phyloP scores from a whole-genome alignment of 345 rosid genomes.

The Citrus australasica region DNA sequence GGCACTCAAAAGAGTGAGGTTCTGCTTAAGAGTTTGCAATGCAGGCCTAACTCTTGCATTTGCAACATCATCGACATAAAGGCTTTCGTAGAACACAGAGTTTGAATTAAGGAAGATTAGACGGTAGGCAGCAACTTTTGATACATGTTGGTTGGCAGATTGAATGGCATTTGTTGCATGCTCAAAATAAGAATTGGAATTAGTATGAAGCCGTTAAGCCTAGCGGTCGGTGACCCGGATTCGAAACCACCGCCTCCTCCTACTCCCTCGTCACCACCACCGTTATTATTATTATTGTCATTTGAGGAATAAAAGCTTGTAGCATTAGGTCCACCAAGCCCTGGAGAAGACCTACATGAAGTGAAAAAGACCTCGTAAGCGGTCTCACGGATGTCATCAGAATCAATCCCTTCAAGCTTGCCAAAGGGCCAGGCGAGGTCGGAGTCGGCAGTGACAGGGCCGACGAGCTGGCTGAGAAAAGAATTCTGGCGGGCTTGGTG shows the following conservation, averaged over 20 bases:
- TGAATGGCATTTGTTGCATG: constrained; percentile 47
- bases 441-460: constrained; percentile 22
- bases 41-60: constrained; percentile 60
- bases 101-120: constrained; percentile 73
- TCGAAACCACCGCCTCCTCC: not conserved
- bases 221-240: constrained; percentile 21
- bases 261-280: constrained; percentile 21
- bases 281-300: constrained; percentile 24
- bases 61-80: constrained; percentile 58
- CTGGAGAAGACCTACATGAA: constrained; percentile 76
- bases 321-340: constrained; percentile 75
- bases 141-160: constrained; percentile 74
- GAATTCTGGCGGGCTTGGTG: constrained; percentile 48
- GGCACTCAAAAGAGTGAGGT: constrained; percentile 60
- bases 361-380: constrained; percentile 92
- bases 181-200: constrained; percentile 54
- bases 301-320: constrained; percentile 54
- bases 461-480: constrained; percentile 36
- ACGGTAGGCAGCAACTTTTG: constrained; percentile 86
- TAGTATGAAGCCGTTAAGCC: constrained; percentile 27
- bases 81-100: constrained; percentile 64
- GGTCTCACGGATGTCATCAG: constrained; percentile 69
- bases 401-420: constrained; percentile 46
- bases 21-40: constrained; percentile 63
- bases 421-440: constrained; percentile 81